Conservation (phyloP, 352 stramenopile genomes). For the Globisporangium perplexum region DNA sequence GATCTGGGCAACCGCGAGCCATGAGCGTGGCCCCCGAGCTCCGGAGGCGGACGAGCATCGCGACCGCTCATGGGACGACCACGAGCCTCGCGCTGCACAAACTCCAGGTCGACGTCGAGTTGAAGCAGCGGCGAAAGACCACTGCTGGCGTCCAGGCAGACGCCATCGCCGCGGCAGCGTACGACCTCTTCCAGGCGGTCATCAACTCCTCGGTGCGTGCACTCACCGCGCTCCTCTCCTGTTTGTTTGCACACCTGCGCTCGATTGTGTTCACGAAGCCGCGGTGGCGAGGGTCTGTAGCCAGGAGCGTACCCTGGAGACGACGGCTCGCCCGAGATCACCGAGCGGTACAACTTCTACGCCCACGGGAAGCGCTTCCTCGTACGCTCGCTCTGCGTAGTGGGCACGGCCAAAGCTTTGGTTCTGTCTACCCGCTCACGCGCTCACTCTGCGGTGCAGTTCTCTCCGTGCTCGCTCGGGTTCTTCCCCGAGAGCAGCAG, state of each 20-base stretch:
- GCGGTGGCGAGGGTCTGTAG: background rate
- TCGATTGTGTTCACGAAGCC: background rate
- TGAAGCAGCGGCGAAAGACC: background rate
- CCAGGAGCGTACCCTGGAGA: conserved; percentile 13
- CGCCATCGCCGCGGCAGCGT: background rate
- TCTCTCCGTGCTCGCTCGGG: conserved; percentile 48
- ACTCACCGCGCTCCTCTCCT: background rate
- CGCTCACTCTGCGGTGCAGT: conserved; percentile 24
- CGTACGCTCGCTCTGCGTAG: conserved; percentile 15
- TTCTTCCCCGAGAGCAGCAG: conserved; percentile 41
- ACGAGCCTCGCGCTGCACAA: conserved; percentile 16
- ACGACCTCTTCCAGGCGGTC: conserved; percentile 24
- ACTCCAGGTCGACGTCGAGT: conserved; percentile 11
- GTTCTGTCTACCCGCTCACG: background rate
- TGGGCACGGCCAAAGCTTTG: background rate
- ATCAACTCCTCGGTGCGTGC: conserved; percentile 24
- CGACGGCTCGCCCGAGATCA: conserved; percentile 15
- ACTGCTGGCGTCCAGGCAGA: no score
- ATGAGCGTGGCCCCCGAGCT: conserved; percentile 1
- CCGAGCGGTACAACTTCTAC: conserved; percentile 49
- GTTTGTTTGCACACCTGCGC: background rate
- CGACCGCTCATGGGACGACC: conserved; percentile 4
- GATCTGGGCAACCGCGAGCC: background rate
- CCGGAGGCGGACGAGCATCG: background rate
- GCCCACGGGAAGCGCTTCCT: conserved; percentile 51